Evolutionary conservation across 768 basidiomycete genomes (phyloP), one percentile per base, ranked within the genome.

Genomic region (Suillus subaureus): DNA sequence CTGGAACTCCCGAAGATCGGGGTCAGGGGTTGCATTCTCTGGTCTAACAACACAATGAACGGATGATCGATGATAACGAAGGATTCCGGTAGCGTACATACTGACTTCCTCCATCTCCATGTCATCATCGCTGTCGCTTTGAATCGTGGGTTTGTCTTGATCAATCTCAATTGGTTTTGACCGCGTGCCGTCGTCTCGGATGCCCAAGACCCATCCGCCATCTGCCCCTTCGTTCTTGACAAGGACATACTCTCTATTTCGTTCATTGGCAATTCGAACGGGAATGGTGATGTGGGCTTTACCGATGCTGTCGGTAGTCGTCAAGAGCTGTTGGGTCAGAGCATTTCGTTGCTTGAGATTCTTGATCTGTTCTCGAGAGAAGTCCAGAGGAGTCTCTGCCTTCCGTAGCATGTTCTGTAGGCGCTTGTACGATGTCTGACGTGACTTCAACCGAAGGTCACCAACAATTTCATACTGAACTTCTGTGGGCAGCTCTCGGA

Each of bases 401-500:
- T 83, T 85, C 62, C 81, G 83, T 23, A 97, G 81, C 97, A 99
- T 99, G 64, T 90, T 89, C 72, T 97, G 92, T 54, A 99, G 79
- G 4, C 97, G 92, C 39, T 88, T 89, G 79, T 96, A 91, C 11
- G 94, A 97, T 15, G 94, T 96, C 78, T 98, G 96, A 4, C 97
- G 86, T 1, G 96, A 98, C 77, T 95, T 96, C 64, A 97, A 82
- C 4, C 97, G 88, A 57, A 99, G 82, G 79, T 99, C 97, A 62
- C 97, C 96, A 40, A 99, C 89, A 69, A 99, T 97, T 79, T 99
- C 97, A 78, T 99, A 99, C 71, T 99, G 95, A 26, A 97, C 88
- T 75, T 99, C 96, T 0, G 94, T 97, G 3, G 97, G 96, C 3
- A 99, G 86, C 67, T 94, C 92, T 28, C 90, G 87, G 75, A 99